Evolutionary conservation across 1,284 basidiomycete genomes (phyloP).

Genomic region (Fomitopsis palustris): DNA sequence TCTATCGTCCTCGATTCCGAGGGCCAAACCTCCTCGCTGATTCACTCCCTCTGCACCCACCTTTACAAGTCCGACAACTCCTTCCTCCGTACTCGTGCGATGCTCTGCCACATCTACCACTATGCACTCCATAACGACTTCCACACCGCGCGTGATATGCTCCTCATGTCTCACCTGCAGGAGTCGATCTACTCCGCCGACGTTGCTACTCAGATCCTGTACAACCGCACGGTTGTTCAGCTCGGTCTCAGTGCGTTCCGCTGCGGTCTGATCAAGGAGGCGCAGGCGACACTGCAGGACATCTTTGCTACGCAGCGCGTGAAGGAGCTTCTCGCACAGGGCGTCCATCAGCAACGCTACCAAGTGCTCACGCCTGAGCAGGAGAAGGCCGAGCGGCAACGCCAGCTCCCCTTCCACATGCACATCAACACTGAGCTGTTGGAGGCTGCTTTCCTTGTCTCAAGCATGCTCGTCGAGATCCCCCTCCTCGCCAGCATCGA

Average conservation of each 20-base stretch:
- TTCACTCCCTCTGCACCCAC: constrained; percentile 88
- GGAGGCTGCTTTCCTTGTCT: constrained; percentile 96
- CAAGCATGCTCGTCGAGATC: constrained; percentile 98
- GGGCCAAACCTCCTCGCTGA: constrained; percentile 66
- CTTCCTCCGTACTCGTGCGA: constrained; percentile 91
- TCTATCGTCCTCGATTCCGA: constrained; percentile 54
- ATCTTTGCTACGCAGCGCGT: constrained; percentile 96
- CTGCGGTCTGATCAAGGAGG: constrained; percentile 91
- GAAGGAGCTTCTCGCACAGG: constrained; percentile 97
- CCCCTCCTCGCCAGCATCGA: constrained; percentile 93
- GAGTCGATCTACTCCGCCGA: constrained; percentile 95
- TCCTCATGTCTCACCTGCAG: constrained; percentile 98
- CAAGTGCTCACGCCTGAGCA: constrained; percentile 89
- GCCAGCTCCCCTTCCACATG: constrained; percentile 99
- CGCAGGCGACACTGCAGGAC: constrained; percentile 90
- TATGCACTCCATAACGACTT: constrained; percentile 96
- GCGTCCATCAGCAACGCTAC: constrained; percentile 91
- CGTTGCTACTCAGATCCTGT: constrained; percentile 96
- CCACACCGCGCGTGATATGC: constrained; percentile 96
- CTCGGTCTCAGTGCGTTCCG: constrained; percentile 97
- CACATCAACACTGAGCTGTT: constrained; percentile 99
- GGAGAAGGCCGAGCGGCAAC: constrained; percentile 93
- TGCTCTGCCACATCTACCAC: constrained; percentile 98
- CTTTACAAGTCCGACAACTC: constrained; percentile 93
- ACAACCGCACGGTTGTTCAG: constrained; percentile 97